Evolutionary conservation across 2,329 filamentous ascomycete genomes (phyloP), one percentile per base, ranked within the genome.

Genomic region (Alternaria dauci): DNA sequence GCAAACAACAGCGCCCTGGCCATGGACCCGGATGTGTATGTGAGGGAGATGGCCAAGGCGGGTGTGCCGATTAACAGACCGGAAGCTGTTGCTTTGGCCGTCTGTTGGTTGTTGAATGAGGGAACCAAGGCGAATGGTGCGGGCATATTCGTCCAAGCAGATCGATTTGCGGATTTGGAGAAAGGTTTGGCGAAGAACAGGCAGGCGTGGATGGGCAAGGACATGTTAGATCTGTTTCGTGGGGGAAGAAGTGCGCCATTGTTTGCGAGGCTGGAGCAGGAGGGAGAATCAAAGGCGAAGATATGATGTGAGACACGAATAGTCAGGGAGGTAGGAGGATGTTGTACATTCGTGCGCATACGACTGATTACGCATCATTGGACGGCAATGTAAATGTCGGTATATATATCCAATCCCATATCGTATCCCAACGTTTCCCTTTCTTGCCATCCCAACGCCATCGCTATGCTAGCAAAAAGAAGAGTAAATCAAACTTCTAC

Each of bases 181-280:
- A 71, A 73, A 23, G 82, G 82, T 0, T 71, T 84, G 52, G 82
- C 82, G 26, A 83, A 76, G 70, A 75, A 72, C 20, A 78, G 82
- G 59, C 77, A 76, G 61, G 65, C 68, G 47, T 85, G 83, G 83
- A 83, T 84, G 82, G 77, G 81, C 0, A 80, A 78, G 63, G 82
- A 85, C 68, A 84, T 84, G 82, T 69, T 85, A 72, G 77, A 79
- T 11, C 64, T 83, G 67, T 84, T 84, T 58, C 69, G 81, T 39
- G 80, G 81, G 23, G 82, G 82, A 3, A 74, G 82, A 48, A 66
- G 67, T 16, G 72, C 76, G 30, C 67, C 70, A 7, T 34, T 78
- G 42, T 78, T 78, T 65, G 55, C 64, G 16, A 69, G 75, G 32
- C 52, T 78, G 52, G 72, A 68, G 4, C 60, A 54, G 4, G 68